Evolutionary conservation across 225 moss, liverwort and hornwort species (phyloP), one percentile per base, ranked within the genome.

Genomic region (Marchantia paleacea): DNA sequence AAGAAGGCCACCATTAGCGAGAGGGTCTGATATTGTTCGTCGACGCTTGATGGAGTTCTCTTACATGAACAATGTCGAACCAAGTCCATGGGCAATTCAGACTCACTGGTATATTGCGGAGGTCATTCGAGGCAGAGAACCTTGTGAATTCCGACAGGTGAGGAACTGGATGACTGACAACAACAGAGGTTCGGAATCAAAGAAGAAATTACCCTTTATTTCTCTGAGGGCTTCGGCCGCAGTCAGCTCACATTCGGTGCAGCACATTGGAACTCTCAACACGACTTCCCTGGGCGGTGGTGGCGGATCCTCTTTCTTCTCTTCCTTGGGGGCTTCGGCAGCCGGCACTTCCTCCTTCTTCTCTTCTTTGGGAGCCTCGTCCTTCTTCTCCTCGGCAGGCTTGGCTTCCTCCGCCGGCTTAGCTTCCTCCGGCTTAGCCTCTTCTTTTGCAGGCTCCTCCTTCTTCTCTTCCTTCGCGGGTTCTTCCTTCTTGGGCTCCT

Each of bases 221-320:
- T 79, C 81, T 49, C 75, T 75, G 28, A 86, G 74, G 7, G 73
- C 83, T 48, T 83, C 54, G 10, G 79, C 75, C 14, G 71, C 86
- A 3, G 83, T 83, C 63, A 83, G 69, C 72, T 86, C 86, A 57
- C 86, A 86, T 50, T 83, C 83, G 11, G 74, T 39, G 81, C 86
- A 86, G 69, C 86, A 86, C 79, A 86, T 86, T 48, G 86, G 86
- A 10, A 86, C 86, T 61, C 81, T 86, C 55, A 86, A 26, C 0
- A 72, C 47, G 64, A 86, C 64, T 16, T 74, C 81, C 31, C 29
- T 39, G 19, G 24, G 50, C 7, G 61, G 11, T 31, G 51, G 76
- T 0, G 69, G 48, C 12, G 25, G 18, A 0, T n/a, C 75, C 4
- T 75, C 83, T 70, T 80, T 82, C 10, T 60, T 72, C 61, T 30